phyloP scores from a whole-genome alignment of 2,329 filamentous ascomycete genomes.

The Alternaria dauci region DNA sequence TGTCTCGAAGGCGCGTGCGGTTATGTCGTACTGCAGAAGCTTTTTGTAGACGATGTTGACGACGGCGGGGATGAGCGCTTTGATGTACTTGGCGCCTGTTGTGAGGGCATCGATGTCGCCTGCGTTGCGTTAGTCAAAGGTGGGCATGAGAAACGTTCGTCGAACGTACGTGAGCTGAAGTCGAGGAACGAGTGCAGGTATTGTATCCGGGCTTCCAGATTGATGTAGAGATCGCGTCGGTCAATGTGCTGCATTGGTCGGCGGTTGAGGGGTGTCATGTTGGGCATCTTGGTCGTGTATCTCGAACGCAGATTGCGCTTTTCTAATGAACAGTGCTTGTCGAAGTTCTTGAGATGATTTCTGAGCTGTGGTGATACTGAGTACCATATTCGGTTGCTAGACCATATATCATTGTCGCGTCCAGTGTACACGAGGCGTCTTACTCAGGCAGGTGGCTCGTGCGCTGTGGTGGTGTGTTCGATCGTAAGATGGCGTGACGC shows the following conservation, averaged over 20 bases:
- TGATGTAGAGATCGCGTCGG: slow-evolving; percentile 75
- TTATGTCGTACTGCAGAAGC: slow-evolving; percentile 81
- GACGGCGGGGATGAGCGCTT: slow-evolving; percentile 80
- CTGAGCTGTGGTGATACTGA: neutral
- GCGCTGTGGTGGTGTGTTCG: slow-evolving; percentile 9
- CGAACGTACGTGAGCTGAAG: slow-evolving; percentile 70
- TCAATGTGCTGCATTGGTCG: slow-evolving; percentile 67
- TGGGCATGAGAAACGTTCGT: too few species aligned
- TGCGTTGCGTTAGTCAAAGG: neutral
- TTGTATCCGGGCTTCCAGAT: slow-evolving; percentile 72
- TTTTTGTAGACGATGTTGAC: slow-evolving; percentile 88
- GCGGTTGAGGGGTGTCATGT: slow-evolving; percentile 38
- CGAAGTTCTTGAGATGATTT: neutral
- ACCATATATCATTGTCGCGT: neutral
- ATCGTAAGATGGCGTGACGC: slow-evolving; percentile 38
- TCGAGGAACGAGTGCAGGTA: slow-evolving; percentile 81
- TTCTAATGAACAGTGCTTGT: neutral
- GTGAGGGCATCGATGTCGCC: slow-evolving; percentile 76
- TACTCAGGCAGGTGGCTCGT: neutral
- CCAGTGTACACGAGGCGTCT: neutral
- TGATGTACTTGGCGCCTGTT: slow-evolving; percentile 77
- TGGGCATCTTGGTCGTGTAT: neutral
- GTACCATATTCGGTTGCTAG: neutral
- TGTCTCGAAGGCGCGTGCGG: slow-evolving; percentile 75
- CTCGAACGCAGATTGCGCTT: neutral